These are phyloP conservation scores for Cynanchum wilfordii DNA, from an alignment of 257 asterid species.

Conservation along the genomic window DNA sequence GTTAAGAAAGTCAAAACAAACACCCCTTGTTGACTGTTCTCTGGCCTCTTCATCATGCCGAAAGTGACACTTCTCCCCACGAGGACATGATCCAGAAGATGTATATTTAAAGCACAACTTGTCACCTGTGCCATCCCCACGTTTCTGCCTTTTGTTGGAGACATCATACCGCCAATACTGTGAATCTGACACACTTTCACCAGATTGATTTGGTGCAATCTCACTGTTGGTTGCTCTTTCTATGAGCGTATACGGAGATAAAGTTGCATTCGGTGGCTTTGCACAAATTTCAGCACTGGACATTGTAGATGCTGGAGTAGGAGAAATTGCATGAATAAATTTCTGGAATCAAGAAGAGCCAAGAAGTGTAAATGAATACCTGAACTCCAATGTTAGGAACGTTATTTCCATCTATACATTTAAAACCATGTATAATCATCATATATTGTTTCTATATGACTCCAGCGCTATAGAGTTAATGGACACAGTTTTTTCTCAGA, in stretches of 20 bases:
- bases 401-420: neutral
- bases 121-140: conserved; percentile 60
- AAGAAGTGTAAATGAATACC: conserved; percentile 10
- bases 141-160: conserved; percentile 69
- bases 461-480: neutral
- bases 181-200: conserved; percentile 55
- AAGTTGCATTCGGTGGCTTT: conserved; percentile 72
- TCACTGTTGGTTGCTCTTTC: conserved; percentile 37
- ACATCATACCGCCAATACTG: conserved; percentile 96
- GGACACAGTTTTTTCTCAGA: neutral
- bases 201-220: conserved; percentile 48
- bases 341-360: conserved; percentile 46
- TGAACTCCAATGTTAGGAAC: neutral
- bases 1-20: conserved; percentile 91
- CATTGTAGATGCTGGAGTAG: conserved; percentile 88
- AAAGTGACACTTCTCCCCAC: conserved; percentile 78
- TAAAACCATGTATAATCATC: neutral
- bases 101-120: conserved; percentile 77
- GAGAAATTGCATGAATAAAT: conserved; percentile 94
- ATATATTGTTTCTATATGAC: neutral
- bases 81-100: conserved; percentile 88
- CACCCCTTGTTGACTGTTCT: conserved; percentile 80
- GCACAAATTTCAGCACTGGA: conserved; percentile 59
- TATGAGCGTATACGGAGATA: conserved; percentile 52
- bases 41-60: conserved; percentile 89